Evolutionary conservation across 106 monocot species (phyloP).

Genomic region (Amphibolis antarctica): DNA sequence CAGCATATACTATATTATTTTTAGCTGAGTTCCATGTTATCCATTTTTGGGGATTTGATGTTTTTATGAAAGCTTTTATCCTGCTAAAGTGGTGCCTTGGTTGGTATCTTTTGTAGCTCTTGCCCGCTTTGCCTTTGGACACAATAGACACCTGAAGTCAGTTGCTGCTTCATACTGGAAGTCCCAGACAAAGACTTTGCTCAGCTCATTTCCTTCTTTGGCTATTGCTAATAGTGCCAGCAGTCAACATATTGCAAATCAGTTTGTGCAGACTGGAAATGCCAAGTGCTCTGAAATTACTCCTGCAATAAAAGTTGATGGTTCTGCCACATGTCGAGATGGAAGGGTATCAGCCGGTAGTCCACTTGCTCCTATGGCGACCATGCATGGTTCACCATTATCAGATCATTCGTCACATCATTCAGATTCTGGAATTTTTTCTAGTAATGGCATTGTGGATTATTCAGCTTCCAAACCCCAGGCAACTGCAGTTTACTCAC

Average conservation of each 20-base stretch:
- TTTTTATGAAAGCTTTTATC: background rate
- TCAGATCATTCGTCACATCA: slow-evolving; percentile 58
- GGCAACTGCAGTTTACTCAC: slow-evolving; percentile 52
- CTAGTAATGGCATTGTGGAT: slow-evolving; percentile 51
- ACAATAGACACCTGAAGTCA: slow-evolving; percentile 71
- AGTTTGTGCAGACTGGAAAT: slow-evolving; percentile 33
- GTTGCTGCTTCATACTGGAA: slow-evolving; percentile 83
- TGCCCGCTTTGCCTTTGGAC: slow-evolving; percentile 82
- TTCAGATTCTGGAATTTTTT: slow-evolving; percentile 73
- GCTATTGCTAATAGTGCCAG: slow-evolving; percentile 30
- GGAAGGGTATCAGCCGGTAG: slow-evolving; percentile 74
- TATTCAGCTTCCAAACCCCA: slow-evolving; percentile 31
- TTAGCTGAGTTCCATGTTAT: background rate
- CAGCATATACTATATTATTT: background rate
- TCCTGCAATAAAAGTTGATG: slow-evolving; percentile 57
- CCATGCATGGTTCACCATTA: slow-evolving; percentile 54
- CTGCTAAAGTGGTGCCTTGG: background rate
- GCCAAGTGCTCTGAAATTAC: slow-evolving; percentile 40
- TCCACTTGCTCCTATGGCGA: slow-evolving; percentile 46
- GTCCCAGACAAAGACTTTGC: slow-evolving; percentile 31
- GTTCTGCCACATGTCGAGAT: slow-evolving; percentile 32
- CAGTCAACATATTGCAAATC: slow-evolving; percentile 23
- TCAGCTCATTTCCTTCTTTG: slow-evolving; percentile 49
- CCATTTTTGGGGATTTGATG: background rate
- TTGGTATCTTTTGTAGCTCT: slow-evolving; percentile 43